These are phyloP conservation scores for Kazachstania africana DNA, from an alignment of 805 yeast species.

Conservation along the genomic window DNA sequence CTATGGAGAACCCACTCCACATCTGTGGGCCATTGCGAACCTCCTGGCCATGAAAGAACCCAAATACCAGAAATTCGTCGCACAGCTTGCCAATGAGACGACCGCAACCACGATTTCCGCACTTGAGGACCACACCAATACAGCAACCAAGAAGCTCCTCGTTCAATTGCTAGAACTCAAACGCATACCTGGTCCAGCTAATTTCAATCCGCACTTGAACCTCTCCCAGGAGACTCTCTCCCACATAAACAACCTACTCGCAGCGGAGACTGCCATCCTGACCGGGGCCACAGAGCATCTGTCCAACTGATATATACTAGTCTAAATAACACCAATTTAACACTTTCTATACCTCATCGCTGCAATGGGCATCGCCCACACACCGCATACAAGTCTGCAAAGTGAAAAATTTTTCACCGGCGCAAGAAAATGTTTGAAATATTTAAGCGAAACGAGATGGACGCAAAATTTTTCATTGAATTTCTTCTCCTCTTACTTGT, in stretches of 20 bases:
- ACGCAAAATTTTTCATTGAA: neutral
- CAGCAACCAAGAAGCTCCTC: neutral
- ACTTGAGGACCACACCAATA: conserved; percentile 1
- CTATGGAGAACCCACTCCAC: conserved; percentile 34
- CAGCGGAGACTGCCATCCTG: neutral
- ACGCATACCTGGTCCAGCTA: neutral
- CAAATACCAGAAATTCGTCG: conserved; percentile 17
- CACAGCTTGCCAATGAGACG: neutral
- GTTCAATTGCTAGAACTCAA: neutral
- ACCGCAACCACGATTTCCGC: neutral
- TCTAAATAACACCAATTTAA: too few species aligned
- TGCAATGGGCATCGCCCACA: too few species aligned
- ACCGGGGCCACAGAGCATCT: too few species aligned
- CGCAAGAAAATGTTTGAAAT: too few species aligned
- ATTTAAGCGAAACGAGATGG: too few species aligned
- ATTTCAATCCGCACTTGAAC: neutral
- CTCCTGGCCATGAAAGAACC: conserved; percentile 23
- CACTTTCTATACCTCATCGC: too few species aligned
- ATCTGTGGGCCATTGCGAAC: conserved; percentile 33
- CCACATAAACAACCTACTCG: too few species aligned
- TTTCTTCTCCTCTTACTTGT: neutral
- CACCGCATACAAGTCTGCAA: too few species aligned
- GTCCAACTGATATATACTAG: too few species aligned
- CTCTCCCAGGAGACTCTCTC: too few species aligned
- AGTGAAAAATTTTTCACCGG: too few species aligned